Evolutionary conservation across 106 monocot species (phyloP), one percentile per base, ranked within the genome.

Genomic region (Cymbidium sinense): DNA sequence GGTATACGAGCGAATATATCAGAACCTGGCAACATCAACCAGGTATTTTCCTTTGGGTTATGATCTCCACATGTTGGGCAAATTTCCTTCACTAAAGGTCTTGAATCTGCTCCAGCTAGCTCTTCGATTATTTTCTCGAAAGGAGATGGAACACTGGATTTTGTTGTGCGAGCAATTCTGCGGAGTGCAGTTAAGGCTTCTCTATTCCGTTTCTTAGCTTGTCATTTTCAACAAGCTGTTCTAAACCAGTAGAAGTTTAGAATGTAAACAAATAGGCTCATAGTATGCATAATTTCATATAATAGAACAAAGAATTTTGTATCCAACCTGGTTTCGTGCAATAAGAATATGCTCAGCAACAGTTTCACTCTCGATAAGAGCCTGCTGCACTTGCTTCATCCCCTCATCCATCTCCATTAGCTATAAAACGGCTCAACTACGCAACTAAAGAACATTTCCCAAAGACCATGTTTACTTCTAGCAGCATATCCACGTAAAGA

Each of bases 121-220:
- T 88, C 88, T 75, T 88, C 90, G 92, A 98, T 94, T 79, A 98
- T 79, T 17, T 81, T 77, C 50, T 90, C 92, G 75, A 98, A 98
- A 44, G 98, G 88, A 74, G 94, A 90, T 34, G 86, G 85, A 34
- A 98, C 84, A 81, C 98, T 98, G 43, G 81, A 90, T 83, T 87
- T 92, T 70, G 98, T 92, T 28, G 98, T 94, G 28, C 86, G 91
- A 74, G 98, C 94, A 50, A 72, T 87, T 75, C 83, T 91, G 65
- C 98, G 89, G n/a, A 98, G 92, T 78, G 92, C 91, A 39, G 94
- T 98, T 67, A 94, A 81, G 64, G 94, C 92, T 77, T 98, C 98
- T 79, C 94, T 80, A 36, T 94, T 94, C 27, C 87, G 78, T 98
- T 98, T 71, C 94, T 85, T 28, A 89, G 21, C 55, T 77, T 98